These are phyloP conservation scores for Lactuca sativa DNA, from an alignment of 129 eudicot species.

Conservation along the genomic window DNA sequence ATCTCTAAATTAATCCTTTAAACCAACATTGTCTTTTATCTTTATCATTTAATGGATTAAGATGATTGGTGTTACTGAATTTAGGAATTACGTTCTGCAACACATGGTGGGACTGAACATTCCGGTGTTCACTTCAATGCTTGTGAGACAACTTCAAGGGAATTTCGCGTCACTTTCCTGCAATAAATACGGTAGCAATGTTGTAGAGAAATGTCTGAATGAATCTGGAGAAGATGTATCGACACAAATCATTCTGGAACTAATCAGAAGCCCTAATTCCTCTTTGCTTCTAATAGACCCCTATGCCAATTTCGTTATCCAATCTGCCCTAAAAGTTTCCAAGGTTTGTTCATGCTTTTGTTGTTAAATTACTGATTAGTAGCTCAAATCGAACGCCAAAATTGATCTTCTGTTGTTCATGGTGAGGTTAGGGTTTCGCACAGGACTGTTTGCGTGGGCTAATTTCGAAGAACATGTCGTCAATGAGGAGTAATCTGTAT, in stretches of 20 bases:
- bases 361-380: neutral
- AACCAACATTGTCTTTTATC: neutral
- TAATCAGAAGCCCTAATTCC: conserved; percentile 46
- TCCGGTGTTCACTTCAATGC: conserved; percentile 44
- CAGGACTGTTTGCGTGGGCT: conserved; percentile 31
- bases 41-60: neutral
- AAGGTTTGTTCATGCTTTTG: conserved; percentile 41
- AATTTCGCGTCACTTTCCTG: conserved; percentile 47
- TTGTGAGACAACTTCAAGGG: conserved; percentile 53
- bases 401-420: neutral
- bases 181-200: conserved; percentile 77
- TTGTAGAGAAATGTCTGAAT: conserved; percentile 62
- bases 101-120: conserved; percentile 53
- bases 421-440: conserved; percentile 45
- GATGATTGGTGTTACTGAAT: conserved; percentile 6
- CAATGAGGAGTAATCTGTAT: conserved; percentile 53
- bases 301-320: conserved; percentile 72
- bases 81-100: conserved; percentile 80
- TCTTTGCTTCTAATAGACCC: conserved; percentile 58
- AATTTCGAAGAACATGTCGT: conserved; percentile 34
- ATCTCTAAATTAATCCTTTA: conserved; percentile 7
- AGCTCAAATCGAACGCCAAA: neutral
- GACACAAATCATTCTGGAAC: conserved; percentile 44
- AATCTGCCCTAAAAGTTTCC: conserved; percentile 54
- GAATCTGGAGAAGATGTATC: conserved; percentile 45